Evolutionary conservation across 2,329 filamentous ascomycete species (phyloP), one percentile per base, ranked within the genome.

Genomic region (Alternaria gaisen): DNA sequence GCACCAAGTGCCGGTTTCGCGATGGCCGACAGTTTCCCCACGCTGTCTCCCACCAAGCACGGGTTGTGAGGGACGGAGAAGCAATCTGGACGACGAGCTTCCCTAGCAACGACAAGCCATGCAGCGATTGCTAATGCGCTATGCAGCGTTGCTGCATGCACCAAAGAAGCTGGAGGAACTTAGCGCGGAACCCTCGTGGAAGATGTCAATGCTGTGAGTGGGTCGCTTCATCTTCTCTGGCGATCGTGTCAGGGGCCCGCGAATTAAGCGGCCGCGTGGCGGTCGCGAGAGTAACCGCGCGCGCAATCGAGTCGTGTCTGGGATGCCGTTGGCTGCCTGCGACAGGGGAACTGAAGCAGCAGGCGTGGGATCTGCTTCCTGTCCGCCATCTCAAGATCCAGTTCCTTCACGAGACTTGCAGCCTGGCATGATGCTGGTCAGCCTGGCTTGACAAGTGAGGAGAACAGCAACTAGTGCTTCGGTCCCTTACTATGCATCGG

Each of bases 211-310:
- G 52, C 40, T 62, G 40, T 65, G 53, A 61, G 64, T 65, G 64
- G 64, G 41, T 56, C 60, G 62, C 59, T 58, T 58, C 46, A 20
- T 40, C 53, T 32, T 36, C 24, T 59, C 58, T 22, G 52, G 42
- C 41, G 57, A 58, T 65, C 54, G 59, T 44, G 57, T 57, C 62
- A 63, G 59, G 56, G 52, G 58, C 43, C 43, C 11, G 56, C 56
- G 56, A 46, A 56, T 58, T 34, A 58, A 60, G 58, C 53, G 58
- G 58, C 53, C 42, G 30, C 44, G 56, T 56, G 53, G 56, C 47
- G 52, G 56, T 53, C 51, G 40, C 47, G 24, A 41, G 22, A 30
- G 54, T 66, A 72, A 64, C 63, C 69, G 69, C 69, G 68, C 68
- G 69, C 69, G 58, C 61, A 50, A 51, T 64, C 58, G 48, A 63